Percentiles rank a stretch among this genome's conserved stretches.
Conservation (phyloP, 176 grass and related monocot genomes). For the Melocanna baccifera region DNA sequence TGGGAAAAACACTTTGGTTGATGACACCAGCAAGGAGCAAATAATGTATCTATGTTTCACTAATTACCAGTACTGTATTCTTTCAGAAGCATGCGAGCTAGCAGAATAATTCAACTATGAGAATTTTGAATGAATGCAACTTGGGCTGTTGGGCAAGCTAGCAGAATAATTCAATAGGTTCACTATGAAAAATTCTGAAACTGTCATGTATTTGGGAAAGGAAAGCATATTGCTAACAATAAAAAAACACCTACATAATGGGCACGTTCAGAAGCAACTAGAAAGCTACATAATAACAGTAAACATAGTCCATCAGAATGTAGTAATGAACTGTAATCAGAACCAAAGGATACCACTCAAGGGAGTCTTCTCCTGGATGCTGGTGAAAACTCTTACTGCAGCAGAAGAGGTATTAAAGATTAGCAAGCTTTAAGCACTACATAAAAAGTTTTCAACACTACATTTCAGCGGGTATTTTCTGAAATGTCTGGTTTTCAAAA, state of each 20-base stretch:
- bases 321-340: slow-evolving; percentile 29
- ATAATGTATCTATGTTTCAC: neutral
- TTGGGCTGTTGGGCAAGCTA: neutral
- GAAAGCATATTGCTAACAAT: neutral
- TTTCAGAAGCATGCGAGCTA: neutral
- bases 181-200: no score
- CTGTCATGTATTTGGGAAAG: neutral
- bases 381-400: slow-evolving; percentile 96
- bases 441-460: neutral
- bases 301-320: neutral
- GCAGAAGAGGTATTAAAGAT: slow-evolving; percentile 18
- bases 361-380: slow-evolving; percentile 89
- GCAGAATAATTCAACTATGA: slow-evolving; percentile 7
- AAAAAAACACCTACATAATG: neutral
- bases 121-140: neutral
- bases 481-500: no score
- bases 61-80: neutral
- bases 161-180: neutral
- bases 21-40: neutral
- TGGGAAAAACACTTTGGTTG: neutral
- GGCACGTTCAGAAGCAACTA: neutral
- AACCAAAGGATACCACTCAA: slow-evolving; percentile 83
- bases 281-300: neutral
- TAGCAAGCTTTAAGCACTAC: neutral
- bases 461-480: no score